Percentiles rank a stretch among this genome's conserved stretches.
phyloP scores from a whole-genome alignment of 805 yeast species.

The Candida rishiriensis region DNA sequence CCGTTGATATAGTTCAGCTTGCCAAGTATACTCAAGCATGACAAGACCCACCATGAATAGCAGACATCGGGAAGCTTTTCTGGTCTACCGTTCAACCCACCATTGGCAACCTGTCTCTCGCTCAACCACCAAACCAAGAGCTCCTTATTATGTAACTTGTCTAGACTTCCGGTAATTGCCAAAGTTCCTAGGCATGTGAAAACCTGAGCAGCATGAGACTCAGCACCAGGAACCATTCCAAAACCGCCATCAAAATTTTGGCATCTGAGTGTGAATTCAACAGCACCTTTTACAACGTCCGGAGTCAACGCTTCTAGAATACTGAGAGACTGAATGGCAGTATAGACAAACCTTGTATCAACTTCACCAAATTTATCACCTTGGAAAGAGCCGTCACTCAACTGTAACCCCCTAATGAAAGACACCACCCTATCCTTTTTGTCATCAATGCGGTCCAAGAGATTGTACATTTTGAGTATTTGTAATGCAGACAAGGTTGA shows the following conservation, averaged over 20 bases:
- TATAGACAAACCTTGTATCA: conserved; percentile 87
- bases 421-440: conserved; percentile 28
- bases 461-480: conserved; percentile 61
- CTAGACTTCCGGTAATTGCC: conserved; percentile 59
- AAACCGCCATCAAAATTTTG: conserved; percentile 94
- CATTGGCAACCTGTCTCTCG: conserved; percentile 81
- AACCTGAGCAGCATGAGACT: conserved; percentile 89
- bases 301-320: conserved; percentile 56
- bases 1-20: conserved; percentile 76
- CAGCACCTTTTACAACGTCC: conserved; percentile 52
- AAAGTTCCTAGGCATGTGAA: conserved; percentile 82
- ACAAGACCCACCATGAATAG: conserved; percentile 96
- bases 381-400: conserved; percentile 67
- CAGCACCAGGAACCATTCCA: conserved; percentile 92
- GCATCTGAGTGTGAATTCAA: conserved; percentile 60
- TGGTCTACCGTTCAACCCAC: conserved; percentile 96
- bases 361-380: conserved; percentile 93
- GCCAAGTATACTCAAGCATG: conserved; percentile 63
- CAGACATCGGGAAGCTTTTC: conserved; percentile 97
- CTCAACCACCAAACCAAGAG: conserved; percentile 79
- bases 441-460: conserved; percentile 37
- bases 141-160: conserved; percentile 39
- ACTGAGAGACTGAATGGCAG: conserved; percentile 69
- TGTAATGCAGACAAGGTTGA: conserved; percentile 87
- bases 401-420: conserved; percentile 44